Evolutionary conservation across 176 grass and related monocot genomes (phyloP).

Genomic region (Hyparrhenia diplandra): DNA sequence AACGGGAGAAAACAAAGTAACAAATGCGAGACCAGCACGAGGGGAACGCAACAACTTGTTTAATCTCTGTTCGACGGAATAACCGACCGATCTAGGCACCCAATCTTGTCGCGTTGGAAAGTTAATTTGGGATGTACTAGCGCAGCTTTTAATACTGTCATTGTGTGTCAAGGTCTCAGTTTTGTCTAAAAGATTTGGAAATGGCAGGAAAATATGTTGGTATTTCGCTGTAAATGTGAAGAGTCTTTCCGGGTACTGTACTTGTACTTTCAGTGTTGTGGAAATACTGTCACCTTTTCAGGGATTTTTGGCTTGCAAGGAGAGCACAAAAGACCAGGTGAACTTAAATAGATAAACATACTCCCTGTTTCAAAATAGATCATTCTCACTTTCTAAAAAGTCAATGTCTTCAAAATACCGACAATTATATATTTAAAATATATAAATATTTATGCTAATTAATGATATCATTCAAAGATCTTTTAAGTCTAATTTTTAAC

Average conservation of each 20-base stretch:
- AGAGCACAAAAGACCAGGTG: not conserved
- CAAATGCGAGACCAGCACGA: slow-evolving; percentile 3
- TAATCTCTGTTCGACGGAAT: not conserved
- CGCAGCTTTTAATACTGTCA: not conserved
- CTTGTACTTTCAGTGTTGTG: too few relatives aligned
- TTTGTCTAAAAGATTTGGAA: slow-evolving; percentile 14
- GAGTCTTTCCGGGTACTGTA: not conserved
- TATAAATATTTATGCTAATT: too few relatives aligned
- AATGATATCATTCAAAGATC: too few relatives aligned
- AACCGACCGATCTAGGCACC: not conserved
- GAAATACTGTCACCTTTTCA: not conserved
- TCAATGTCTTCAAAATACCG: too few relatives aligned
- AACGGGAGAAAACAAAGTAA: not conserved
- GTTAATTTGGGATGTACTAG: not conserved
- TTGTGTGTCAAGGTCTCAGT: slow-evolving; percentile 20
- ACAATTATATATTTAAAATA: too few relatives aligned
- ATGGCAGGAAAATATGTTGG: not conserved
- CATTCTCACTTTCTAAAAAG: too few relatives aligned
- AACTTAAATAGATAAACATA: too few relatives aligned
- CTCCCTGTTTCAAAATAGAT: too few relatives aligned
- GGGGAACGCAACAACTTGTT: not conserved
- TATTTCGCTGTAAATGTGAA: slow-evolving; percentile 9
- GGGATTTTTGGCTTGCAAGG: not conserved
- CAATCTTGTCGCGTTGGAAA: slow-evolving; percentile 32
- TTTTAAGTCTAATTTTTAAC: too few relatives aligned